Evolutionary conservation across 345 rosid genomes (phyloP).

Genomic region (Clarkia xantiana): DNA sequence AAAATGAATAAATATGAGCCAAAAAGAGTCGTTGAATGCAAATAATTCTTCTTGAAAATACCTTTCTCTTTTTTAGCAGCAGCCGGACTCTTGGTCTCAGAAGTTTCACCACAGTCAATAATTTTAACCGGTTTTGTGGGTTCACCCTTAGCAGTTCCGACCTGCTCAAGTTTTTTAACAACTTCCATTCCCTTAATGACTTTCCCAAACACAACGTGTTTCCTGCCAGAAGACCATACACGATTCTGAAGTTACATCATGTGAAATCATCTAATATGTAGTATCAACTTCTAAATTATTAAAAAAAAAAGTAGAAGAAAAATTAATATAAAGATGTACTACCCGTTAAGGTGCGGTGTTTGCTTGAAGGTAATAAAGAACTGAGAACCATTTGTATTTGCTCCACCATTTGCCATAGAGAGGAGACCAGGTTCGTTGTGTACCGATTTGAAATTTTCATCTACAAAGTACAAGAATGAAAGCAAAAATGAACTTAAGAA

Average conservation of each 20-base stretch:
- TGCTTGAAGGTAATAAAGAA: slow-evolving; percentile 77
- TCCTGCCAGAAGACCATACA: slow-evolving; percentile 29
- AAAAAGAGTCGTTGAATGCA: slow-evolving; percentile 1
- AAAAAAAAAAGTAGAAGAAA: background rate
- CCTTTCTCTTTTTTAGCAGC: slow-evolving; percentile 41
- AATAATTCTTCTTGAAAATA: slow-evolving; percentile 10
- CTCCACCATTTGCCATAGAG: slow-evolving; percentile 94
- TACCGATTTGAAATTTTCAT: slow-evolving; percentile 70
- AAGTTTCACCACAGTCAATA: slow-evolving; percentile 56
- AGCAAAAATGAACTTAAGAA: background rate
- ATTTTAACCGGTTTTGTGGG: slow-evolving; percentile 50
- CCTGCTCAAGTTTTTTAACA: slow-evolving; percentile 64
- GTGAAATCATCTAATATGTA: background rate
- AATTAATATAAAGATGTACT: slow-evolving; percentile 11
- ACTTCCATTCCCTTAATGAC: slow-evolving; percentile 68
- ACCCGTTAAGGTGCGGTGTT: slow-evolving; percentile 91
- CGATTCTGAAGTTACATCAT: background rate
- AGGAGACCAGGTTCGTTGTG: slow-evolving; percentile 83
- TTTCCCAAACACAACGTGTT: slow-evolving; percentile 95
- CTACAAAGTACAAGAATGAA: slow-evolving; percentile 21
- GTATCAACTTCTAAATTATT: background rate
- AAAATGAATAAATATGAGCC: slow-evolving; percentile 2
- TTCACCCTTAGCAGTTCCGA: slow-evolving; percentile 55
- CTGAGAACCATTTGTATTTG: slow-evolving; percentile 90
- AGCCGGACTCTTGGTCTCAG: slow-evolving; percentile 34